phyloP scores from a whole-genome alignment of 2,329 filamentous ascomycete species.

The Aureobasidium sp. region DNA sequence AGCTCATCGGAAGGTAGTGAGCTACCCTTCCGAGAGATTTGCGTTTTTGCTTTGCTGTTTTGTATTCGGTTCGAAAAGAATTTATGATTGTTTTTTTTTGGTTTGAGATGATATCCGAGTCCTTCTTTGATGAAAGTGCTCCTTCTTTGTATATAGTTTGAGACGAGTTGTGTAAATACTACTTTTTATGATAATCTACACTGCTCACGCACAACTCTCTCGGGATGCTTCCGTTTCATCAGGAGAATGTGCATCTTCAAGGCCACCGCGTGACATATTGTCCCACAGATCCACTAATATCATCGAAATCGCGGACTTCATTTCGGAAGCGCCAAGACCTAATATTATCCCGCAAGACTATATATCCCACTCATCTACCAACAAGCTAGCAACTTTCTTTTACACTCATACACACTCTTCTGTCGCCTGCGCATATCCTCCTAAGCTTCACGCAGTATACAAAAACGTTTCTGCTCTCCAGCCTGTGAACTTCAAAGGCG shows the following conservation, averaged over 20 bases:
- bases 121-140: background rate
- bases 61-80: background rate
- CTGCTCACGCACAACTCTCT: background rate
- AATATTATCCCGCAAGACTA: constrained; percentile 5
- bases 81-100: background rate
- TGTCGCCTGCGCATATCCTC: constrained; percentile 1
- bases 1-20: constrained; percentile 22
- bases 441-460: background rate
- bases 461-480: background rate
- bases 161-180: background rate
- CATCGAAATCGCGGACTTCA: background rate
- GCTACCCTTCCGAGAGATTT: background rate
- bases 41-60: background rate
- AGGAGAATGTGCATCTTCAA: no score
- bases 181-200: background rate
- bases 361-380: background rate
- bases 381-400: constrained; percentile 4
- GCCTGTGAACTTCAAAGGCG: background rate
- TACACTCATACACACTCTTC: constrained; percentile 4
- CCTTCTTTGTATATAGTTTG: background rate
- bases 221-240: no score
- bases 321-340: constrained; percentile 2
- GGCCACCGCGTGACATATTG: background rate
- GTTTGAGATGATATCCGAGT: background rate
- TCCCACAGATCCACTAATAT: background rate